phyloP scores from a whole-genome alignment of 176 grass and related monocot species.

The Oryza glaberrima region DNA sequence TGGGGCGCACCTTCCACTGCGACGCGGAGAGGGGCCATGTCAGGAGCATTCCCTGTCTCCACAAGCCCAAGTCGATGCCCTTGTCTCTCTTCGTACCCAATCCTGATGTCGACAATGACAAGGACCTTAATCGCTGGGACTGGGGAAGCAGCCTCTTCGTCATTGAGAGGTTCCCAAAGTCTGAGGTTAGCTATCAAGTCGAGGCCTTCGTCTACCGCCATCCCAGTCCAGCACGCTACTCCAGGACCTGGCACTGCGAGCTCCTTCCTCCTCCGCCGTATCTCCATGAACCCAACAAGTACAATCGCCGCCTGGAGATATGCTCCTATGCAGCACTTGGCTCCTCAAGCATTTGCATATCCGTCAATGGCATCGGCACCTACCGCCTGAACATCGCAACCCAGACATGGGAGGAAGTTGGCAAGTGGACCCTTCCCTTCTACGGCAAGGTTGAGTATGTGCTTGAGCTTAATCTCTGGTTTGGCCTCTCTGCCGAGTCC shows the following conservation, averaged over 20 bases:
- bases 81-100: no score
- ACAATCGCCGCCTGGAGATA: background rate
- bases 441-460: background rate
- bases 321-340: background rate
- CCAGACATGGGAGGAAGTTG: background rate
- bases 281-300: background rate
- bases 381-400: background rate
- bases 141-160: background rate
- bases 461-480: background rate
- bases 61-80: no score
- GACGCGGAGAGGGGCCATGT: no score
- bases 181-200: slow-evolving; percentile 1
- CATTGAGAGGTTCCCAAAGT: background rate
- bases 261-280: background rate
- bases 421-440: background rate
- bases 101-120: no score
- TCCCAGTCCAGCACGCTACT: rapidly evolving
- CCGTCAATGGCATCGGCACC: background rate
- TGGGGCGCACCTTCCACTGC: no score
- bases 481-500: background rate
- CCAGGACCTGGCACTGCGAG: background rate
- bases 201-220: background rate
- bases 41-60: no score
- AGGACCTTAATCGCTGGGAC: no score
- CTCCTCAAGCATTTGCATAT: background rate